These are phyloP conservation scores for Teratosphaeria pseudoeucalypti DNA, from an alignment of 2,329 filamentous ascomycete species.

Conservation along the genomic window DNA sequence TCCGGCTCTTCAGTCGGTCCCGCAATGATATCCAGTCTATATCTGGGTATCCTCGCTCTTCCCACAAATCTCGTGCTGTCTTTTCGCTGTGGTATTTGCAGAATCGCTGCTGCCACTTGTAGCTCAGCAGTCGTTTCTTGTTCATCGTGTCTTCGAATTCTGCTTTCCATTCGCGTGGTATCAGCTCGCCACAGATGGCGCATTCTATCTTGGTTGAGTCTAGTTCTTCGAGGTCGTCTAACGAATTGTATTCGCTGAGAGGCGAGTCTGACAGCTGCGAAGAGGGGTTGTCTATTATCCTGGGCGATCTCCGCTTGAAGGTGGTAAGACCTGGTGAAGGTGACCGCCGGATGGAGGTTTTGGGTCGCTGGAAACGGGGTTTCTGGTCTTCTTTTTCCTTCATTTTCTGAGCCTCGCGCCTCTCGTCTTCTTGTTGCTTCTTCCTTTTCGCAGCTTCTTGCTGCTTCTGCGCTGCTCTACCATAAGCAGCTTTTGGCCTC, in stretches of 20 bases:
- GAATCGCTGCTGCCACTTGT: conserved; percentile 24
- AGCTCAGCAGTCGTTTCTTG: conserved; percentile 14
- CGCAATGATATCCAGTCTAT: conserved; percentile 24
- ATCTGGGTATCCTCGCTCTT: conserved; percentile 21
- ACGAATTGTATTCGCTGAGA: neutral
- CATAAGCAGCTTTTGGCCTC: neutral
- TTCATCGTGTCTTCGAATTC: conserved; percentile 21
- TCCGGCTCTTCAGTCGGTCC: conserved; percentile 15
- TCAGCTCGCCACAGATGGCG: conserved; percentile 14
- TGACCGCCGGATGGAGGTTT: neutral
- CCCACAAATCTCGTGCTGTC: conserved; percentile 19
- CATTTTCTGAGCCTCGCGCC: neutral
- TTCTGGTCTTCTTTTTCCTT: conserved; percentile 1
- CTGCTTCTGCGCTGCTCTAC: neutral
- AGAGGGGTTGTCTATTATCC: neutral
- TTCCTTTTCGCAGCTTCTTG: conserved; percentile 2
- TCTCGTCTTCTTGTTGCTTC: neutral
- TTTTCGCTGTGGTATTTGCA: conserved; percentile 23
- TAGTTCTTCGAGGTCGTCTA: conserved; percentile 3
- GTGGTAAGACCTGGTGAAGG: neutral
- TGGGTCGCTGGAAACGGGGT: neutral
- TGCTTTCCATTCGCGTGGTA: conserved; percentile 15
- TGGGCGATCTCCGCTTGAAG: neutral
- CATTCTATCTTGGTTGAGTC: conserved; percentile 11
- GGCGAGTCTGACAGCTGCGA: neutral